Evolutionary conservation across 179 eudicot species (phyloP).

Genomic region (Silene vulgaris): DNA sequence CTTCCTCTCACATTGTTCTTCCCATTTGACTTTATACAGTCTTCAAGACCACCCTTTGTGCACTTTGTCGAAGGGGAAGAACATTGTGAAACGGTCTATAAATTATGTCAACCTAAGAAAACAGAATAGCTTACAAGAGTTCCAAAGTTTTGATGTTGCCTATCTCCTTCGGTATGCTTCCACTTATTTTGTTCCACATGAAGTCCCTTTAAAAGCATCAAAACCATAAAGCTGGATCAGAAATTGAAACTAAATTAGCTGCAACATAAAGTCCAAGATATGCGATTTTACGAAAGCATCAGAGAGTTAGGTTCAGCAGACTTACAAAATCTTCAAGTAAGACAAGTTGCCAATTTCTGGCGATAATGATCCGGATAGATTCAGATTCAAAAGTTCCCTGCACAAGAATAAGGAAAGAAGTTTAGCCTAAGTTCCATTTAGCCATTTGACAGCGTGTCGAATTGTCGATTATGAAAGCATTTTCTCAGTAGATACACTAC

Average conservation of each 20-base stretch:
- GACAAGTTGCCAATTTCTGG: constrained; percentile 67
- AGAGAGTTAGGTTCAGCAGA: constrained; percentile 1
- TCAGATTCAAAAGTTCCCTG: constrained; percentile 64
- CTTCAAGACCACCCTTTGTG: too few relatives aligned
- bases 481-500: too few relatives aligned
- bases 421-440: too few relatives aligned
- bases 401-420: constrained; percentile 8
- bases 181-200: constrained; percentile 86
- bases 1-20: too few relatives aligned
- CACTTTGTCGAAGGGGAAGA: too few relatives aligned
- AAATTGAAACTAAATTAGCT: neutral
- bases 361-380: constrained; percentile 67
- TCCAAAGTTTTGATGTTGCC: constrained; percentile 60
- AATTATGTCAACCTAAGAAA: neutral
- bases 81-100: neutral
- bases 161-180: constrained; percentile 76
- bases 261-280: neutral
- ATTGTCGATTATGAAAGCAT: too few relatives aligned
- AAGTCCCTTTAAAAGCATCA: constrained; percentile 50
- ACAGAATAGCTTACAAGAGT: constrained; percentile 56
- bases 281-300: neutral
- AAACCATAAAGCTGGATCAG: constrained; percentile 11
- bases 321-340: constrained; percentile 66
- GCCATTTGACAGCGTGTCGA: too few relatives aligned
- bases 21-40: too few relatives aligned